Evolutionary conservation across 2,329 filamentous ascomycete species (phyloP).

Genomic region (Aspergillus transmontanensis): DNA sequence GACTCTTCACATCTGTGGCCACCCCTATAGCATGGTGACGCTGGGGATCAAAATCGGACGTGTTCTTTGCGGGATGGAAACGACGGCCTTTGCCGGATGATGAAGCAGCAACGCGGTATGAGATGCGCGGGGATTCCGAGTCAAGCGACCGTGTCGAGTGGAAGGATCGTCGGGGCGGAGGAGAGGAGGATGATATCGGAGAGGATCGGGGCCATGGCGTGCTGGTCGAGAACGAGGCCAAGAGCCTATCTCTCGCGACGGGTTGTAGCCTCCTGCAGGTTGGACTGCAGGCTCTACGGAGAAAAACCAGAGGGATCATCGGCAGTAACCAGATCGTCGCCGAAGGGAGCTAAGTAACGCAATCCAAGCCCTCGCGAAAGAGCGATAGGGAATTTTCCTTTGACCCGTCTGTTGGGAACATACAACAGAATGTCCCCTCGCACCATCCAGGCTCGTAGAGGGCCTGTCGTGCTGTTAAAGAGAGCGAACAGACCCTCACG

Average conservation of each 20-base stretch:
- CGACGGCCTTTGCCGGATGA: slow-evolving; percentile 72
- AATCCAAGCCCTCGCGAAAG: slow-evolving; percentile 22
- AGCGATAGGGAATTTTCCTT: slow-evolving; percentile 1
- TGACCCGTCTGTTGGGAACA: not conserved
- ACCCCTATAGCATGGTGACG: slow-evolving; percentile 41
- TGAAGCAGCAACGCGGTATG: slow-evolving; percentile 72
- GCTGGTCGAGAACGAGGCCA: slow-evolving; percentile 19
- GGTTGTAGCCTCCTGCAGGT: slow-evolving; percentile 36
- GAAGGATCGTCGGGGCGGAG: slow-evolving; percentile 20
- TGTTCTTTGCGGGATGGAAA: slow-evolving; percentile 68
- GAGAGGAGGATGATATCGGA: slow-evolving; percentile 12
- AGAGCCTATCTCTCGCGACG: slow-evolving; percentile 26
- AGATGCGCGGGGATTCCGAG: slow-evolving; percentile 48
- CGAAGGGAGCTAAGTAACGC: slow-evolving; percentile 19
- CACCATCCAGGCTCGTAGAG: not conserved
- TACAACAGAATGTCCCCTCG: not conserved
- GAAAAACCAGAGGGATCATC: slow-evolving; percentile 35
- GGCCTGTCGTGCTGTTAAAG: not conserved
- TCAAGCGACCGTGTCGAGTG: slow-evolving; percentile 32
- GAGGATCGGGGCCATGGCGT: slow-evolving; percentile 14
- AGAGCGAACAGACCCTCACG: not conserved
- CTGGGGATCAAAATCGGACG: slow-evolving; percentile 70
- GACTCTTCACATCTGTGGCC: slow-evolving; percentile 32
- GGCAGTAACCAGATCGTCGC: slow-evolving; percentile 26
- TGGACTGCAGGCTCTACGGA: slow-evolving; percentile 36